Base-by-base conservation (phyloP, 768 basidiomycete genomes). In the Cystobasidiopsis lactophilus region DNA sequence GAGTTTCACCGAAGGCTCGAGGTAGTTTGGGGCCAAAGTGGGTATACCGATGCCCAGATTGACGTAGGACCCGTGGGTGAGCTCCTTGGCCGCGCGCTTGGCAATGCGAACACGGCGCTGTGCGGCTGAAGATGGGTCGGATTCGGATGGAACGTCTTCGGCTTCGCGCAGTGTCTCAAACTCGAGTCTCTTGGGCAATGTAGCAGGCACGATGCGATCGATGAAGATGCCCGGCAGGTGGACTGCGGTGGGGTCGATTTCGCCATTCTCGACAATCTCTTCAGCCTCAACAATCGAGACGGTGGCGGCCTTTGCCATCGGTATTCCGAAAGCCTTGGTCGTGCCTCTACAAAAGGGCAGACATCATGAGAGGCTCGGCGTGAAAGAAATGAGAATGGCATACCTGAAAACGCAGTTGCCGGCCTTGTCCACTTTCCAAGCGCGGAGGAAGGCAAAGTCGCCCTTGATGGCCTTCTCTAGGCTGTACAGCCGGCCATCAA, bases 241-340 rank as follows among this genome's bases (percentile, higher is more conserved):
- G 52, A 93, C 77, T 26, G 77, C 71, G 62, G 81, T 78, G 14
- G 85, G 80, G 47, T 82, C 82, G 54, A 93, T 69, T 5, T 77
- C 73, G 13, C 86, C 86, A 30, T 77, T 69, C 2, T 85, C 80
- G 24, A 91, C 84, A 52, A 93, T 86, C 59, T 85, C 70, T 62
- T 93, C 86, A 1, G 86, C 86, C 74, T 93, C 86, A 50, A 93
- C 80, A 55, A 93, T 84, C 5, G 86, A 89, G 48, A 89, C 61
- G 60, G 78, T 82, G 1, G 86, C 86, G 47, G 83, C 83, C 61
- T 82, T 78, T 1, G 81, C 88, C 85, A 91, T 89, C 16, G 75
- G 78, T 3, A 76, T 74, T 62, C 71, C 79, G 67, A 88, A 93
- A 66, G 91, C 89, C 63, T 91, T 80, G 40, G 84, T 76, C 5